These are phyloP conservation scores for Colletotrichum orchidophilum DNA, from an alignment of 2,329 filamentous ascomycete species.

Conservation along the genomic window DNA sequence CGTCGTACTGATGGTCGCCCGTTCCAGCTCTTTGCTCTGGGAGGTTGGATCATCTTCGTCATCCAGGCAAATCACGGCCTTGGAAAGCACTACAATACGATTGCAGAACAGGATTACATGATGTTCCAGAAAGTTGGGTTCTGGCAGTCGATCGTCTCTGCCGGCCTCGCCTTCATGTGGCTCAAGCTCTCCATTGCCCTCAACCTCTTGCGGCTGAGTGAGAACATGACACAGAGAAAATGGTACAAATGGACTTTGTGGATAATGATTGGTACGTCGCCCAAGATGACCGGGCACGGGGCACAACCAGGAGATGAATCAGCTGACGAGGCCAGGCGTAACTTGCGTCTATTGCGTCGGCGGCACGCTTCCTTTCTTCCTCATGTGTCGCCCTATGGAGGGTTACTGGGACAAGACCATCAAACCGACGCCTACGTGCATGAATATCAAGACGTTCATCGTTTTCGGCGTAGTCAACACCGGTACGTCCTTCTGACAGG, in stretches of 20 bases:
- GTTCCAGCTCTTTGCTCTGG: slow-evolving; percentile 40
- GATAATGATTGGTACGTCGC: slow-evolving; percentile 34
- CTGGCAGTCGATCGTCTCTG: neutral
- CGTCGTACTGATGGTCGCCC: neutral
- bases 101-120: slow-evolving; percentile 44
- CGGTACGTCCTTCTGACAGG: neutral
- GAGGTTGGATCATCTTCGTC: slow-evolving; percentile 48
- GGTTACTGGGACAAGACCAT: slow-evolving; percentile 36
- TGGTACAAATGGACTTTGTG: slow-evolving; percentile 41
- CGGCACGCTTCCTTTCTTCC: slow-evolving; percentile 36
- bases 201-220: slow-evolving; percentile 32
- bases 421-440: slow-evolving; percentile 18
- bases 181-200: slow-evolving; percentile 20
- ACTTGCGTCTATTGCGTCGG: slow-evolving; percentile 35
- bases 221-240: slow-evolving; percentile 24
- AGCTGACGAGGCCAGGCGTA: slow-evolving; percentile 17
- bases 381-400: slow-evolving; percentile 36
- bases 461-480: slow-evolving; percentile 50
- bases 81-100: slow-evolving; percentile 52
- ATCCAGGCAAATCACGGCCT: slow-evolving; percentile 55
- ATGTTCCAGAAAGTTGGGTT: slow-evolving; percentile 47
- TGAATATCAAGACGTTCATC: slow-evolving; percentile 38
- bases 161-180: neutral
- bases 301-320: neutral
- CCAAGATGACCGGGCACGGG: neutral